phyloP scores from a whole-genome alignment of 2,329 filamentous ascomycete species.

The Hymenoscyphus fraxineus region DNA sequence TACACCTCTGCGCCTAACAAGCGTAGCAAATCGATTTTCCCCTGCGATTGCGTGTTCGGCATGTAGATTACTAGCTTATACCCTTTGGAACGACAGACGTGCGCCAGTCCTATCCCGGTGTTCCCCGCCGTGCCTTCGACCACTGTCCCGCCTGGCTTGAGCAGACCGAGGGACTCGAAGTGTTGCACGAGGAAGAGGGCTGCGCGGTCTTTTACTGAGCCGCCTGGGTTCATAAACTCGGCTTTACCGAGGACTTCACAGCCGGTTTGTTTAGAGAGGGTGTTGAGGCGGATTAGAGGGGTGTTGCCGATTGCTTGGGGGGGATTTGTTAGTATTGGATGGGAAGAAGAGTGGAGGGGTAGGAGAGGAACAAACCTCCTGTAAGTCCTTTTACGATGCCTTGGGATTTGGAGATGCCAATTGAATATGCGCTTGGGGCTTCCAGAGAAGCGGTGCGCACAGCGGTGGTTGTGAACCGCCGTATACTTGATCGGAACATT shows the following conservation, averaged over 20 bases:
- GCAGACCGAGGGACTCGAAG: conserved; percentile 81
- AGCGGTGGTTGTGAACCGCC: conserved; percentile 54
- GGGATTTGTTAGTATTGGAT: conserved; percentile 12
- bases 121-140: conserved; percentile 97
- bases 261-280: conserved; percentile 82
- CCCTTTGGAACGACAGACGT: conserved; percentile 87
- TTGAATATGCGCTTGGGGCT: conserved; percentile 50
- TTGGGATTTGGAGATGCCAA: conserved; percentile 64
- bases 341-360: background rate
- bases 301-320: conserved; percentile 89
- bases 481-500: conserved; percentile 54
- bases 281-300: conserved; percentile 84
- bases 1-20: conserved; percentile 92
- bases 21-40: conserved; percentile 90
- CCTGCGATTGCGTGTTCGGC: conserved; percentile 97
- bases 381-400: conserved; percentile 62
- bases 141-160: conserved; percentile 84
- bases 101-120: conserved; percentile 94
- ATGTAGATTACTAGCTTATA: conserved; percentile 99
- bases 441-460: conserved; percentile 48
- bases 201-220: conserved; percentile 92
- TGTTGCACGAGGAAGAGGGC: conserved; percentile 91
- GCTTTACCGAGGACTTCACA: conserved; percentile 95
- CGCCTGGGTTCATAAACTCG: conserved; percentile 98
- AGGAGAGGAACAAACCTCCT: conserved; percentile 51